These are phyloP conservation scores for Malassezia globosa DNA, from an alignment of 1,284 basidiomycete genomes.

Conservation along the genomic window DNA sequence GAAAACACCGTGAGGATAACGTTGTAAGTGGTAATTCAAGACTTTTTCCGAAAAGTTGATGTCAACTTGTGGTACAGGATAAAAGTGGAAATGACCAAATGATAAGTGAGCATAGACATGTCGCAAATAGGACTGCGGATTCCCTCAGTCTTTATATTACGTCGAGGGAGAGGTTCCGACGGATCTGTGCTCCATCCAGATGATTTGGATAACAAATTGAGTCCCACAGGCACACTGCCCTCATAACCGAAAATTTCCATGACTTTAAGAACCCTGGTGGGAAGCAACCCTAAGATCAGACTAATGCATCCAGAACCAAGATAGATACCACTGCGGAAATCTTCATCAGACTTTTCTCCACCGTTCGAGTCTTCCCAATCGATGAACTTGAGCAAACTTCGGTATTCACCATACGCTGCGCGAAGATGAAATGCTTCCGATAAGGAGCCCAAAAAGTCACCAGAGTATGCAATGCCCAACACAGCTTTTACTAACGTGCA, in stretches of 20 bases:
- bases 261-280: conserved; percentile 43
- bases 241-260: conserved; percentile 47
- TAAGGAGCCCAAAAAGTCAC: conserved; percentile 43
- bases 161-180: conserved; percentile 21
- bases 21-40: conserved; percentile 38
- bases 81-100: conserved; percentile 44
- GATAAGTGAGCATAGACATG: conserved; percentile 42
- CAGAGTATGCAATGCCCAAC: conserved; percentile 40
- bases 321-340: conserved; percentile 43
- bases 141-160: conserved; percentile 24
- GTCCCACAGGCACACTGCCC: conserved; percentile 32
- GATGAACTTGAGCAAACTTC: conserved; percentile 41
- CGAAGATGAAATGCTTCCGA: conserved; percentile 45
- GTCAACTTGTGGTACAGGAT: conserved; percentile 44
- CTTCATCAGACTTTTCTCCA: conserved; percentile 29
- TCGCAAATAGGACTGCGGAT: conserved; percentile 36
- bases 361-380: conserved; percentile 35
- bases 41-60: conserved; percentile 44
- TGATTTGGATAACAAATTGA: conserved; percentile 33
- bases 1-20: conserved; percentile 44
- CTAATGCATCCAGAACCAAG: conserved; percentile 45
- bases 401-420: conserved; percentile 44
- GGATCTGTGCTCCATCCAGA: conserved; percentile 31
- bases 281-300: conserved; percentile 43
- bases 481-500: conserved; percentile 40